Evolutionary conservation across 352 stramenopile species (phyloP), one percentile per base, ranked within the genome.

Genomic region (Phytophthora agathidicida): DNA sequence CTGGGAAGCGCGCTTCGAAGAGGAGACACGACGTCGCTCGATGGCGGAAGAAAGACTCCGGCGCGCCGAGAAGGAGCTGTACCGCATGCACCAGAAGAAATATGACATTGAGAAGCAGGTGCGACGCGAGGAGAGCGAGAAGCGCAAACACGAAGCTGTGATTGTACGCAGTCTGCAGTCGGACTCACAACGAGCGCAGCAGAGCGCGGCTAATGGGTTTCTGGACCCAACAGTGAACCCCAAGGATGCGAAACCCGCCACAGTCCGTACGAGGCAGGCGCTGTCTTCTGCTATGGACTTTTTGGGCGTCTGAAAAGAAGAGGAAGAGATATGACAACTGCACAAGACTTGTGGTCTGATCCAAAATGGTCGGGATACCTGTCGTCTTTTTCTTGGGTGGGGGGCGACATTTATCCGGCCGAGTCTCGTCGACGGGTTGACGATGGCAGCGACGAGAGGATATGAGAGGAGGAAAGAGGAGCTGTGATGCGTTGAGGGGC

Each of bases 31-130:
- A 6, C 80, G 84, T 37, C 79, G 83, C 14, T 75, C 79, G 8
- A 80, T 88, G 60, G 66, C 88, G 6, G 86, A 95, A 57, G 86
- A 95, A 52, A 80, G 86, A 8, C 69, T 95, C 2, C 86, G 86
- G 31, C 76, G 86, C 9, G 78, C 86, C 22, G 86, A 95, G 62
- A 93, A 93, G 65, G 86, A 95, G 60, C 68, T 95, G 9, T 95
- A 95, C 60, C 86, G 86, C 24, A 95, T 95, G 86, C 86, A 93
- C 71, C 86, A 94, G 69, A 93, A 93, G 68, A 94, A 94, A 66
- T 94, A 93, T 72, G 83, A 94, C 66, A 94, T 94, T 52, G 86
- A 94, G 54, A 88, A 89, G 65, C 58, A 83, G 35, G 81, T 93
- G 37, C 80, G 86, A 3, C 83, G 86, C 37, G 86, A 94, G 44